Conservation (phyloP, 2,329 filamentous ascomycete genomes). For the Hypomyces perniciosus region DNA sequence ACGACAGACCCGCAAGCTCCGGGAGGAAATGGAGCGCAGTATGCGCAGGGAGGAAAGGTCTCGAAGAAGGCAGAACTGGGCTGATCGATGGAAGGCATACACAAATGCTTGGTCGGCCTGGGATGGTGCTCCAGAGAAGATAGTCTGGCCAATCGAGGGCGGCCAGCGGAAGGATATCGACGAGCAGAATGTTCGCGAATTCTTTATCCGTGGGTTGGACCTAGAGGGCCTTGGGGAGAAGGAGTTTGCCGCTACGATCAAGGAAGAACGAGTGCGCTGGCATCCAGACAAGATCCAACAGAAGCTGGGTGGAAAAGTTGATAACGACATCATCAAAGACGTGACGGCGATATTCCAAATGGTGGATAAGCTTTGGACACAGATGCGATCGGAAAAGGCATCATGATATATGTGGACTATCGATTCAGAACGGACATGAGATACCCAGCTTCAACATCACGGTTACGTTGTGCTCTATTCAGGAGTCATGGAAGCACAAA, state of each 20-base stretch:
- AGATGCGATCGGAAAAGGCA: conserved; percentile 36
- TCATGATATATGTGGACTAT: background rate
- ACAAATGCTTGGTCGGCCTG: conserved; percentile 53
- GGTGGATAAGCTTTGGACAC: conserved; percentile 74
- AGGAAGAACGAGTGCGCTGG: conserved; percentile 85
- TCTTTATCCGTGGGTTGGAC: conserved; percentile 52
- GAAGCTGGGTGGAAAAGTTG: conserved; percentile 67
- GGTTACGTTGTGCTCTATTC: background rate
- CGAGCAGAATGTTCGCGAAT: conserved; percentile 57
- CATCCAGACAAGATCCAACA: conserved; percentile 98
- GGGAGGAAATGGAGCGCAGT: conserved; percentile 62
- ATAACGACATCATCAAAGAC: conserved; percentile 64
- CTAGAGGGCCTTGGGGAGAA: conserved; percentile 39
- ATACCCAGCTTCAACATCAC: no score
- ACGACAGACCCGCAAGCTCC: conserved; percentile 44
- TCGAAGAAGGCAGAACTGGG: conserved; percentile 47
- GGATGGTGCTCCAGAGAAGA: conserved; percentile 36
- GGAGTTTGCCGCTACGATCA: conserved; percentile 51
- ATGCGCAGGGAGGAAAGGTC: conserved; percentile 62
- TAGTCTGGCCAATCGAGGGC: conserved; percentile 69
- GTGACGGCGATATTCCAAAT: conserved; percentile 91
- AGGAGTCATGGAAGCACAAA: background rate
- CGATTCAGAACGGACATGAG: background rate
- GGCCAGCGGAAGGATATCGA: conserved; percentile 49
- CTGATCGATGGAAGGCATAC: conserved; percentile 61